Evolutionary conservation across 305 asterid species (phyloP), one percentile per base, ranked within the genome.

Genomic region (Fraxinus platypoda): DNA sequence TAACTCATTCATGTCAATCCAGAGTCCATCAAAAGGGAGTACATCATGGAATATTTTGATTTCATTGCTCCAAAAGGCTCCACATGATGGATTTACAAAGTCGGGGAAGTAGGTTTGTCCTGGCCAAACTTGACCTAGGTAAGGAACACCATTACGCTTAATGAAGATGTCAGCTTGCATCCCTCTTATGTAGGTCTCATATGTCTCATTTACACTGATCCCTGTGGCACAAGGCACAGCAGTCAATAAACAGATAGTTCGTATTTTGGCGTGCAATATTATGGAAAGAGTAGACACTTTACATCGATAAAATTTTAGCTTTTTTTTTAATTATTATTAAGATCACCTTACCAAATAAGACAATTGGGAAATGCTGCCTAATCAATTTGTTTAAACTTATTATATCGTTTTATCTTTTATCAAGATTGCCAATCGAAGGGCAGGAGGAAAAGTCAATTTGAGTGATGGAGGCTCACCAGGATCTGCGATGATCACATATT

Each of bases 1-100:
- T 41, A 87, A 0, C 78, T 95, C 99, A 52, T 95, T 95, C 99
- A 95, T 95, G 92, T 95, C 99, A 17, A 95, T 84, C 99, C 99
- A 95, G 15, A 95, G 88, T 19, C 98, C 99, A 74, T 95, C 96
- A 19, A 93, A 80, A 0, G 98, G 95, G 75, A 93, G 88, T 80
- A 83, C 26, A 8, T 93, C 84, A 15, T 49, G 90, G 76, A 95
- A 95, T 19, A 87, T 74, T 62, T 88, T 89, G 84, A 94, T 91
- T 86, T 95, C 99, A 30, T 88, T 88, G 2, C 83, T 88, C 99
- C 98, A 95, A 81, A 85, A 94, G 64, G 43, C 21, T 71, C 66
- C 87, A 19, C 76, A 52, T 0, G 79, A 74, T 0, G 97, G 97
- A 49, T 95, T 86, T 23, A 94, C 81, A 84, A 95, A 95, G 89